These are phyloP conservation scores for Rhodotorula graminis DNA, from an alignment of 768 basidiomycete genomes.

Conservation along the genomic window DNA sequence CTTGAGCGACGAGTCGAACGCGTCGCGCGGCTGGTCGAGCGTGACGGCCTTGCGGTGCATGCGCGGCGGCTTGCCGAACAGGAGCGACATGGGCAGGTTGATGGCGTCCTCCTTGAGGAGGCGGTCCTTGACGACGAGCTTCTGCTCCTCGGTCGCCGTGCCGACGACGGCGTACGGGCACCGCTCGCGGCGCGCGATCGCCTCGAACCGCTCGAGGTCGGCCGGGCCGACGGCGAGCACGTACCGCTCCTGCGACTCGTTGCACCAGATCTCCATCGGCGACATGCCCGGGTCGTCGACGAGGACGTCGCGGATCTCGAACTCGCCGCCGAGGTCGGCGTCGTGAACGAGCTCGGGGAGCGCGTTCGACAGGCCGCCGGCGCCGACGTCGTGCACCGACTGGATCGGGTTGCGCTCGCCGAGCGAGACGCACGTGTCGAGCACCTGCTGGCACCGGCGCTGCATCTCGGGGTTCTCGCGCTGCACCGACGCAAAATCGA, in stretches of 20 bases:
- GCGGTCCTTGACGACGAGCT: conserved; percentile 82
- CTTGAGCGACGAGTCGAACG: conserved; percentile 69
- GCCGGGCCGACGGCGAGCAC: conserved; percentile 79
- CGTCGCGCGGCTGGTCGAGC: conserved; percentile 48
- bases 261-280: conserved; percentile 99
- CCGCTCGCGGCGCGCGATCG: conserved; percentile 76
- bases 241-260: conserved; percentile 96
- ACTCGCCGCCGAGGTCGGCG: conserved; percentile 78
- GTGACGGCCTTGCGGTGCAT: conserved; percentile 71
- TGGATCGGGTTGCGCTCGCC: conserved; percentile 70
- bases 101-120: conserved; percentile 74
- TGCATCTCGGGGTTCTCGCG: conserved; percentile 99
- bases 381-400: conserved; percentile 97
- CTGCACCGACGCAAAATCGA: conserved; percentile 97
- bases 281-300: conserved; percentile 91
- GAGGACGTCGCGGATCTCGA: conserved; percentile 89
- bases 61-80: conserved; percentile 93
- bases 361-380: conserved; percentile 93
- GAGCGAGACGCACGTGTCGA: conserved; percentile 75
- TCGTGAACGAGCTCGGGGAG: conserved; percentile 96
- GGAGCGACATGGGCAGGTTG: conserved; percentile 82
- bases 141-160: conserved; percentile 70
- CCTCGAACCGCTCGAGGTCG: conserved; percentile 60
- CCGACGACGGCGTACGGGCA: conserved; percentile 93
- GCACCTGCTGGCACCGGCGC: conserved; percentile 92